Percentiles rank a stretch among this genome's conserved stretches.
phyloP scores from a whole-genome alignment of 345 rosid genomes.

The Linum usitatissimum region DNA sequence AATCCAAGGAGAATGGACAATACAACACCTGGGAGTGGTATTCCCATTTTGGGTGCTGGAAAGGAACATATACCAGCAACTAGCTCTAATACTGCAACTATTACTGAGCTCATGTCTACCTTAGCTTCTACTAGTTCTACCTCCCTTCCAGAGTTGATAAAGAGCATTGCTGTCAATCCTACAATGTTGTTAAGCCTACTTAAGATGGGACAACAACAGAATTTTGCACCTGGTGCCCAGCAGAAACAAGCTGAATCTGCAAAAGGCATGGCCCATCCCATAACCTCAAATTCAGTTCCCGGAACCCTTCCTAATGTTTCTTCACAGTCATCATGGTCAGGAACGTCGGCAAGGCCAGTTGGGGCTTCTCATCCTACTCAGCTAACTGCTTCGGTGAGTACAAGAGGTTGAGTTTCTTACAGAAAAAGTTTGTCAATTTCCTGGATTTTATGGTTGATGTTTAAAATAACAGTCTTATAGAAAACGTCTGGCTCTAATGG shows the following conservation, averaged over 20 bases:
- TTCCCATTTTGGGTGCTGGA: constrained; percentile 22
- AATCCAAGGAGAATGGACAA: constrained; percentile 34
- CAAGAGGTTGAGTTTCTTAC: constrained; percentile 6
- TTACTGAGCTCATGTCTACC: constrained; percentile 15
- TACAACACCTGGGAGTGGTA: constrained; percentile 25
- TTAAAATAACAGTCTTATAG: no score
- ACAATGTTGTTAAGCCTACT: constrained; percentile 53
- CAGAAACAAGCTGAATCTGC: constrained; percentile 26
- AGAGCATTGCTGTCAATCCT: constrained; percentile 70
- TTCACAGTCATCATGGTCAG: constrained; percentile 30
- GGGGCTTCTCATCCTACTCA: constrained; percentile 35
- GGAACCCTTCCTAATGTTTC: constrained; percentile 33
- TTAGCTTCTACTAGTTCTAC: constrained; percentile 2
- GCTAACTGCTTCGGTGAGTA: constrained; percentile 33
- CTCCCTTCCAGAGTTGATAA: constrained; percentile 45
- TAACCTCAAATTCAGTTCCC: constrained; percentile 28
- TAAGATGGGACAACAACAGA: constrained; percentile 66
- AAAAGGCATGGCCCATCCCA: constrained; percentile 30
- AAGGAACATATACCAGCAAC: constrained; percentile 27
- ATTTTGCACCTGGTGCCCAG: constrained; percentile 35
- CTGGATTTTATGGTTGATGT: background rate
- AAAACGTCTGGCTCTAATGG: background rate
- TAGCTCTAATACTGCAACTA: constrained; percentile 6
- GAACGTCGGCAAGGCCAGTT: constrained; percentile 34
- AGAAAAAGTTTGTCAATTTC: background rate